Evolutionary conservation across 2,329 filamentous ascomycete species (phyloP), one percentile per base, ranked within the genome.

Genomic region (Apiospora saccharicola): DNA sequence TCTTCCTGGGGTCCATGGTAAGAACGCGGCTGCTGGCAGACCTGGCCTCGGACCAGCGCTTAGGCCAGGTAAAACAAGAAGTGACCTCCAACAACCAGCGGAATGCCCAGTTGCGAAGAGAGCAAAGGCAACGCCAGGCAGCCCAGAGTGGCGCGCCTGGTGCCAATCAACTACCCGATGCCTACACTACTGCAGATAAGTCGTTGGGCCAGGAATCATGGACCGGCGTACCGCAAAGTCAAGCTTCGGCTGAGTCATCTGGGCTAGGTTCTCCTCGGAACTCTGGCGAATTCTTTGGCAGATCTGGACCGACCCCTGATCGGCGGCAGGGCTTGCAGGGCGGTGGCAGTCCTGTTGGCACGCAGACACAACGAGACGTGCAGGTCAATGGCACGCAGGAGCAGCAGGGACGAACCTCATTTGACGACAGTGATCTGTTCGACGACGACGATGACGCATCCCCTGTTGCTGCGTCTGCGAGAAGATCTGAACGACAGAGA

Each of bases 371-470:
- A 70, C 47, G n/a, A 67, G 69, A 70, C n/a, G 44, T 13, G 24
- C 44, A 34, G 30, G 24, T 26, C 22, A 44, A 22, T 22, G 68
- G 51, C 26, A 46, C 46, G 41, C 71, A 68, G 24, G 26, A 19
- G 13, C 47, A 46, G n/a, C 69, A 26, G 10, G 43, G 47, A 5
- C 69, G 30, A 43, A 57, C 47, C 22, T 41, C 68, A 24, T 70
- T 70, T 47, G 75, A 77, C 53, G 75, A 76, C n/a, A 69, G 64
- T 12, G 76, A 75, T 53, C 71, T 76, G 12, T 78, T 80, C 37
- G 79, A 76, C 1, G 73, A 78, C 13, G 76, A 74, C 30, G 85
- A 86, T 49, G 84, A 86, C 71, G 84, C 83, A 49, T 87, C 86
- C 1, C 86, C 86, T 34, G 75, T 85, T 14, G 79, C 85, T 10